Evolutionary conservation across 805 yeast species (phyloP), one percentile per base, ranked within the genome.

Genomic region (Barnettozyma wickerhamii): DNA sequence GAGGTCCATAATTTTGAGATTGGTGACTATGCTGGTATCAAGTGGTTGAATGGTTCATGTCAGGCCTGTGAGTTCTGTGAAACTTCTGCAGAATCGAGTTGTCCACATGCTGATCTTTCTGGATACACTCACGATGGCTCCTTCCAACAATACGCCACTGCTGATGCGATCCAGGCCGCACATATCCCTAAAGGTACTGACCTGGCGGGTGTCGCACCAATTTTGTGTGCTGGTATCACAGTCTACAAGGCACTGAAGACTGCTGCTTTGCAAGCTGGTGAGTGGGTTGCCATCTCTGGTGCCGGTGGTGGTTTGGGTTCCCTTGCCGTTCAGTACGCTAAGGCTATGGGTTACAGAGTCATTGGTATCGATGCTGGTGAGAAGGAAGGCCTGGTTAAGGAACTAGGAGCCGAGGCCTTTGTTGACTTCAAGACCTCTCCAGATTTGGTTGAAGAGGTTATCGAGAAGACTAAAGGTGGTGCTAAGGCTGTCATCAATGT

Each of bases 71-170:
- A 77, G 57, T 66, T 60, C 58, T 77, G 84, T 64, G 75, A 74
- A 49, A 58, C 55, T 34, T 68, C 74, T 35, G 53, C 60, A 43
- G 84, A 77, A 60, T 65, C 81, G 35, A 74, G 71, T 57, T 77
- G 84, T 65, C 90, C 90, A 85, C 37, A 69, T 76, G 64, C 77
- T 62, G 56, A 77, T 50, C 72, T 85, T 59, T 81, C 90, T 17
- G 95, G 95, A 52, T 86, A 84, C 75, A 82, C 89, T 27, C 88
- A 81, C 58, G 91, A 87, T 63, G 95, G 95, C 49, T 79, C 93
- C 17, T 85, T 87, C 81, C 95, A 87, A 65, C 86, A 86, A 66
- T 87, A 85, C 62, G 88, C 88, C 36, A 79, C 90, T 36, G 95
- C 91, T 27, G 90, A 85, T 62, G 91, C 91, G 32, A 74, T 82